These are phyloP conservation scores for Thermothelomyces thermophilus DNA, from an alignment of 2,329 filamentous ascomycete species.

Conservation along the genomic window DNA sequence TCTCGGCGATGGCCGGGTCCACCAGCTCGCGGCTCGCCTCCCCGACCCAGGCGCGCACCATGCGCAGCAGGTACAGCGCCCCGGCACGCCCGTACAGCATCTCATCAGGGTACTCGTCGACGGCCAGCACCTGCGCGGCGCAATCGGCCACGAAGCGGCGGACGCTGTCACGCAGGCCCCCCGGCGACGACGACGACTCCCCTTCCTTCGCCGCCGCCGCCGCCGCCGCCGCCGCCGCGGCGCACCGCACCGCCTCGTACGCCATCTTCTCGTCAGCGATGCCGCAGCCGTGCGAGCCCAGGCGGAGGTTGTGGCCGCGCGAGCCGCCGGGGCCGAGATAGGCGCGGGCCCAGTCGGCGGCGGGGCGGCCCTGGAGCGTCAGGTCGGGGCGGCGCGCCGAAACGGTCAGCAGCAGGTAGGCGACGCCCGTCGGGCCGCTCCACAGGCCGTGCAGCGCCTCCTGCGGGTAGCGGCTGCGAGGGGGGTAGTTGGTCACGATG, in stretches of 20 bases:
- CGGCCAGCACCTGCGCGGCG: constrained; percentile 32
- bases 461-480: constrained; percentile 30
- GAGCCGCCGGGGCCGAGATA: constrained; percentile 41
- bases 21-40: constrained; percentile 41
- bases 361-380: constrained; percentile 35
- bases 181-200: too few relatives aligned
- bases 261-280: constrained; percentile 44
- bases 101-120: constrained; percentile 46
- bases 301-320: constrained; percentile 27
- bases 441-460: constrained; percentile 42
- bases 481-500: constrained; percentile 33
- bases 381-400: constrained; percentile 39
- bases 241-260: constrained; percentile 39
- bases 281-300: constrained; percentile 42
- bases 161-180: constrained; percentile 30
- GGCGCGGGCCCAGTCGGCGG: constrained; percentile 39
- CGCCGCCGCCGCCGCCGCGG: constrained; percentile 29
- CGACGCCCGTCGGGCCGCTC: constrained; percentile 48
- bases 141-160: constrained; percentile 34
- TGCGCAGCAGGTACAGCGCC: constrained; percentile 59
- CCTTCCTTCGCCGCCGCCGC: not conserved
- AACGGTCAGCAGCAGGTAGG: constrained; percentile 48
- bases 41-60: constrained; percentile 51
- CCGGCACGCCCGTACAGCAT: constrained; percentile 62
- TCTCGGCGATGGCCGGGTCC: constrained; percentile 47